A percentile compares a stretch with the other conserved stretches of the same genome.
phyloP scores from a whole-genome alignment of 1,284 basidiomycete species.

The Ustilago trichophora region DNA sequence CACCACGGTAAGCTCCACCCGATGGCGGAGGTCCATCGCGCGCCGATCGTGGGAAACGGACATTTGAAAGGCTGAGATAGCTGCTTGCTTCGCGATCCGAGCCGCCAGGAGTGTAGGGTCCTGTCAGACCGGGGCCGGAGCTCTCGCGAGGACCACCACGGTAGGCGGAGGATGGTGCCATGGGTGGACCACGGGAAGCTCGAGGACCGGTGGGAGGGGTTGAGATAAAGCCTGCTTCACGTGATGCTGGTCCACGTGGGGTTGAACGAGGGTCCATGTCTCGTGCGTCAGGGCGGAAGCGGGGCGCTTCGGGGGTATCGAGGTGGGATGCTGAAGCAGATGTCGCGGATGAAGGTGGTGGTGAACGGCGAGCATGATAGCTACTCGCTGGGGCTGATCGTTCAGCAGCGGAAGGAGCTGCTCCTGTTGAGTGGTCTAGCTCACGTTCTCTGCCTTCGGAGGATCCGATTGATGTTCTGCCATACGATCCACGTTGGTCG shows the following conservation, averaged over 20 bases:
- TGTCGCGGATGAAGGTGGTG: slow-evolving; percentile 1
- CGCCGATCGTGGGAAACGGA: slow-evolving; percentile 5
- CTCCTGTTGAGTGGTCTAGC: background rate
- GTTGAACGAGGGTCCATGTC: slow-evolving; percentile 3
- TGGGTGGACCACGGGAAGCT: slow-evolving; percentile 12
- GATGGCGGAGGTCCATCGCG: slow-evolving; percentile 14
- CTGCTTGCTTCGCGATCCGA: slow-evolving; percentile 21
- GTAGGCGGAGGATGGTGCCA: slow-evolving; percentile 11
- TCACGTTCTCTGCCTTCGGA: slow-evolving; percentile 27
- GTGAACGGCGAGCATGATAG: slow-evolving; percentile 5
- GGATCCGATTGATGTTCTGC: slow-evolving; percentile 12
- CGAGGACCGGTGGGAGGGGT: slow-evolving; percentile 36
- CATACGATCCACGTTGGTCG: slow-evolving; percentile 12
- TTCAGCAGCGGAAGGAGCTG: slow-evolving; percentile 4
- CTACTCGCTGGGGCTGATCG: slow-evolving; percentile 3
- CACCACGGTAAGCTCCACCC: slow-evolving; percentile 24
- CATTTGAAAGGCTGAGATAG: slow-evolving; percentile 18
- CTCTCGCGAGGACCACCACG: slow-evolving; percentile 18
- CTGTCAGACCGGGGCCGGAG: slow-evolving; percentile 2
- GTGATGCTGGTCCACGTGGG: slow-evolving; percentile 15
- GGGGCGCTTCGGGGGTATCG: slow-evolving; percentile 9
- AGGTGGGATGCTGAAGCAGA: slow-evolving; percentile 1
- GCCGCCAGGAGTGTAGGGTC: slow-evolving; percentile 22
- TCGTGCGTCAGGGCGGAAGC: slow-evolving; percentile 4
- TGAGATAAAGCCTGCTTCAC: slow-evolving; percentile 10